These are phyloP conservation scores for Inonotus obliquus DNA, from an alignment of 1,284 basidiomycete species.

Conservation along the genomic window DNA sequence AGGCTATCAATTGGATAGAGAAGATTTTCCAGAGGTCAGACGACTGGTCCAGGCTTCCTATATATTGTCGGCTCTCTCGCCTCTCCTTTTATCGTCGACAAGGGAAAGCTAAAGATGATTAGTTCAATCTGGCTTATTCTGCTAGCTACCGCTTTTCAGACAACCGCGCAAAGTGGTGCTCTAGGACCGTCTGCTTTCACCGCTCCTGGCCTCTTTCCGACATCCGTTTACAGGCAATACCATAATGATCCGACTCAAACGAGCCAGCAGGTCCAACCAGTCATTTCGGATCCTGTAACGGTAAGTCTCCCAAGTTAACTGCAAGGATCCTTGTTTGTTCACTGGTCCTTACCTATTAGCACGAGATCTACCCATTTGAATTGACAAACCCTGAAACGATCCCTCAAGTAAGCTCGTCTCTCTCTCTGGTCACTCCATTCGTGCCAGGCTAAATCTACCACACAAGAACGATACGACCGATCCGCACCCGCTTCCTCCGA, in stretches of 20 bases:
- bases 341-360: slow-evolving; percentile 31
- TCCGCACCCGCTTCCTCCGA: slow-evolving; percentile 60
- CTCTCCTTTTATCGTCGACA: too few relatives aligned
- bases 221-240: slow-evolving; percentile 55
- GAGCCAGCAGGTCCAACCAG: slow-evolving; percentile 61
- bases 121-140: neutral
- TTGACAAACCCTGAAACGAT: slow-evolving; percentile 59
- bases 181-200: slow-evolving; percentile 45
- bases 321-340: slow-evolving; percentile 3
- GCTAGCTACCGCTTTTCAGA: neutral
- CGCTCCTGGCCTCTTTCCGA: slow-evolving; percentile 60
- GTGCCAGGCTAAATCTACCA: neutral
- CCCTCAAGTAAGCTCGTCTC: slow-evolving; percentile 34
- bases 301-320: slow-evolving; percentile 33
- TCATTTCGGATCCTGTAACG: slow-evolving; percentile 62
- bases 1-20: too few relatives aligned
- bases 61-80: too few relatives aligned
- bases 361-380: slow-evolving; percentile 48
- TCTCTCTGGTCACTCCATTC: neutral
- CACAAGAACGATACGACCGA: slow-evolving; percentile 50
- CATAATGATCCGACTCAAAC: slow-evolving; percentile 71
- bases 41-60: too few relatives aligned
- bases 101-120: neutral
- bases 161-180: neutral
- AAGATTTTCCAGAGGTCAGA: too few relatives aligned